Conservation (phyloP, 75 land plant genomes). For the Chamaecyparis obtusa region DNA sequence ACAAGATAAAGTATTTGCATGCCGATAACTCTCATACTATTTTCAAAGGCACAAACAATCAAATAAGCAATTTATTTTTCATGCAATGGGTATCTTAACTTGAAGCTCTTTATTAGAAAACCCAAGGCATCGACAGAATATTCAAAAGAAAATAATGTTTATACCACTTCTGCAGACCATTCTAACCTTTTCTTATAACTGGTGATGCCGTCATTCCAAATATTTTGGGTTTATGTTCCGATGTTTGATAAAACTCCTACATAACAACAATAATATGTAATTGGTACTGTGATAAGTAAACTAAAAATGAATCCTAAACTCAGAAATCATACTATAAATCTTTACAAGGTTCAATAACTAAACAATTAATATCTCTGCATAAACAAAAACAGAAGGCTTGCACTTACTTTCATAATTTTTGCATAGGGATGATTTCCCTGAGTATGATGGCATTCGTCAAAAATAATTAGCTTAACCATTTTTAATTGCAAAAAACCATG, state of each 20-base stretch:
- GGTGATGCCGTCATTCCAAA: slow-evolving; percentile 92
- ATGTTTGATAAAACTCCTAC: slow-evolving; percentile 66
- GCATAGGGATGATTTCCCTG: slow-evolving; percentile 84
- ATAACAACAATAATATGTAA: slow-evolving; percentile 4
- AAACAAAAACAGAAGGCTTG: background rate
- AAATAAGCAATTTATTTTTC: background rate
- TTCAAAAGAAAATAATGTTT: background rate
- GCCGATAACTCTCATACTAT: background rate
- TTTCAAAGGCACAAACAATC: background rate
- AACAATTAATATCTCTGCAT: background rate
- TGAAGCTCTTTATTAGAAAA: background rate
- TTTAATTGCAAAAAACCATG: slow-evolving; percentile 69
- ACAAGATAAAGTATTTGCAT: background rate
- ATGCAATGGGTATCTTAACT: background rate
- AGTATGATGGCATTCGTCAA: slow-evolving; percentile 95
- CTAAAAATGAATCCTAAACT: background rate
- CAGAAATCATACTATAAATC: background rate
- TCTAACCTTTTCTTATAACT: slow-evolving; percentile 67
- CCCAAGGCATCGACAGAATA: background rate
- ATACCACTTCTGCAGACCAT: background rate
- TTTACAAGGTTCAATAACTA: background rate
- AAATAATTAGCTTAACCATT: slow-evolving; percentile 52
- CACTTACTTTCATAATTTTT: slow-evolving; percentile 82
- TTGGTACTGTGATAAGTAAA: background rate
- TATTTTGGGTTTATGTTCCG: slow-evolving; percentile 39